phyloP scores from a whole-genome alignment of 768 basidiomycete species.

The Amanita rubescens region DNA sequence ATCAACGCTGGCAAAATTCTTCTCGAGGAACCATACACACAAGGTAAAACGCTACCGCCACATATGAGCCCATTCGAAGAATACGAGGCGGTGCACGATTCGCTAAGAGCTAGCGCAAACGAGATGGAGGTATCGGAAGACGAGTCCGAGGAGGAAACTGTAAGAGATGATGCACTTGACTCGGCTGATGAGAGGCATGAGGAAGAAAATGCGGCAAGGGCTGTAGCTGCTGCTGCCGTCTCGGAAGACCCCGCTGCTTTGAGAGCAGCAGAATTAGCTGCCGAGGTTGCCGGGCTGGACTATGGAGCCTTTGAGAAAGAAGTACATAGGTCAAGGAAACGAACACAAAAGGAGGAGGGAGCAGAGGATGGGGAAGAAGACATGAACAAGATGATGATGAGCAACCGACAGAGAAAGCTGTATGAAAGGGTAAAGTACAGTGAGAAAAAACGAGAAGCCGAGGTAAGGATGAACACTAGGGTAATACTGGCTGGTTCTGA shows the following conservation, averaged over 20 bases:
- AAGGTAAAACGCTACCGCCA: constrained; percentile 83
- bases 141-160: constrained; percentile 7
- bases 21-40: constrained; percentile 77
- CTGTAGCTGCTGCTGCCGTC: constrained; percentile 22
- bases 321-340: constrained; percentile 52
- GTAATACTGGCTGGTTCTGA: neutral
- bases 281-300: constrained; percentile 83
- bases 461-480: constrained; percentile 50
- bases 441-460: constrained; percentile 64
- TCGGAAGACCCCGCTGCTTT: constrained; percentile 56
- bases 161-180: neutral
- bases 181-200: constrained; percentile 5
- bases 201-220: constrained; percentile 8
- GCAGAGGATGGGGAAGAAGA: constrained; percentile 55
- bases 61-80: constrained; percentile 96
- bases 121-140: constrained; percentile 24
- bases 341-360: constrained; percentile 25
- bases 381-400: constrained; percentile 98
- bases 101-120: constrained; percentile 26
- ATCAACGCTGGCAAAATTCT: constrained; percentile 83
- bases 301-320: constrained; percentile 73
- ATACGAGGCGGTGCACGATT: constrained; percentile 60
- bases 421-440: constrained; percentile 92
- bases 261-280: constrained; percentile 84
- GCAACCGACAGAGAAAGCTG: constrained; percentile 87